Evolutionary conservation across 768 basidiomycete genomes (phyloP), one percentile per base, ranked within the genome.

Genomic region (Holtermanniella nyarrowii): DNA sequence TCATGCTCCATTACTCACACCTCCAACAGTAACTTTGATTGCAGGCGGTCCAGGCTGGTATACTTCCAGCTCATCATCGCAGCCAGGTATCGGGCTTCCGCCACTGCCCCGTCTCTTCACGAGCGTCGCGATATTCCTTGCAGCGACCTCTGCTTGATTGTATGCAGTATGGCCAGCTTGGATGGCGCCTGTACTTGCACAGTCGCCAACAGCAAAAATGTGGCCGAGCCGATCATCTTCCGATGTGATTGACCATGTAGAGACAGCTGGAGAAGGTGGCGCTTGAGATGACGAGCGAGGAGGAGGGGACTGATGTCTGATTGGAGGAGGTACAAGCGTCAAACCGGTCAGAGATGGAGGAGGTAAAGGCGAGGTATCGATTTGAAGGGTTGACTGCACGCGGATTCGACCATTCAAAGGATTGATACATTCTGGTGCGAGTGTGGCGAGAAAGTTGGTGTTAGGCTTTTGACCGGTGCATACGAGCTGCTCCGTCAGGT

Each of bases 91-190:
- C 42, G 48, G 13, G 46, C 49, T 24, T 44, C 50, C 27, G n/a
- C 45, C 20, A 48, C 18, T 11, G 31, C 51, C 18, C 23, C 26
- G 20, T 23, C 26, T 7, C 20, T 43, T 43, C 10, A n/a, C 51
- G 52, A 68, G 47, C 21, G 60, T 50, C 25, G 67, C 42, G 26
- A 73, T 66, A 49, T 73, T 73, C 24, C 62, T 54, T 3, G 65
- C 70, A 2, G 70, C 71, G 1, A 70, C 65, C 37, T 63, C 65
- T 11, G 60, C 69, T 50, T 71, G 70, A 44, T 62, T 69, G 44
- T 65, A 71, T 1, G 68, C 71, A 10, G 69, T 70, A 55, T 70
- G 70, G n/a, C 71, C 71, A 21, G 71, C 71, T 55, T 70, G 65
- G 49, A 73, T 70, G 13, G 67, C 64, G 5, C 57, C 64, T 4